Percentiles rank a stretch among this genome's conserved stretches.
Conservation (phyloP, 257 asterid genomes). For the Solanum chiquidenum region DNA sequence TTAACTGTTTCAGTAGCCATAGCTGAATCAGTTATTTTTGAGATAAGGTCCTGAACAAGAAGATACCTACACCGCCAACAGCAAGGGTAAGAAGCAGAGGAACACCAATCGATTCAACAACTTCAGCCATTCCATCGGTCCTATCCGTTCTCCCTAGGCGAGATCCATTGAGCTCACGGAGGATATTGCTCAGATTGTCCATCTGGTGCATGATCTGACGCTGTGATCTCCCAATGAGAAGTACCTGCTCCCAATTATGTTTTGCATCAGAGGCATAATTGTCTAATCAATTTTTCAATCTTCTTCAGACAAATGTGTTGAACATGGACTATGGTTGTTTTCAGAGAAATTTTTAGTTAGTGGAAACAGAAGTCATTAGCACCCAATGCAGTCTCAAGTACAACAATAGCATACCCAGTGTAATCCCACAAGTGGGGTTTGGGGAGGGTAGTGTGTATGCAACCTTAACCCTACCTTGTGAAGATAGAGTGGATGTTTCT, state of each 20-base stretch:
- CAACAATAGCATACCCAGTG: neutral
- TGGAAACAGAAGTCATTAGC: neutral
- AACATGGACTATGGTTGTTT: neutral
- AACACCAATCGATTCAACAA: conserved; percentile 31
- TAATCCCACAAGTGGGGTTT: neutral
- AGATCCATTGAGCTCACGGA: conserved; percentile 46
- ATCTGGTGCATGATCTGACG: conserved; percentile 86
- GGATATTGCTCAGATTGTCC: conserved; percentile 59
- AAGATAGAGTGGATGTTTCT: neutral
- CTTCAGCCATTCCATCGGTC: conserved; percentile 9
- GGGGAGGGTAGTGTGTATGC: neutral
- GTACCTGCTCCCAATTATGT: conserved; percentile 34
- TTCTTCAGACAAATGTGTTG: neutral
- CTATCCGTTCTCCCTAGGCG: conserved; percentile 32
- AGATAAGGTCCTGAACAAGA: conserved; percentile 41
- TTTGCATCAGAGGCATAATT: neutral
- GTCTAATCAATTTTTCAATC: neutral
- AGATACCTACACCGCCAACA: conserved; percentile 57
- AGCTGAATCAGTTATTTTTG: conserved; percentile 17
- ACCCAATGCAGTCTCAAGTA: neutral
- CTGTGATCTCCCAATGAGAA: conserved; percentile 63
- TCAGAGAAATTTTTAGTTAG: neutral
- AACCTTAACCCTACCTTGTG: neutral
- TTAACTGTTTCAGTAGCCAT: neutral
- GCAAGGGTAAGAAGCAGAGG: conserved; percentile 57